Conservation (phyloP, 2,329 filamentous ascomycete species). For the Aspergillus sp. region DNA sequence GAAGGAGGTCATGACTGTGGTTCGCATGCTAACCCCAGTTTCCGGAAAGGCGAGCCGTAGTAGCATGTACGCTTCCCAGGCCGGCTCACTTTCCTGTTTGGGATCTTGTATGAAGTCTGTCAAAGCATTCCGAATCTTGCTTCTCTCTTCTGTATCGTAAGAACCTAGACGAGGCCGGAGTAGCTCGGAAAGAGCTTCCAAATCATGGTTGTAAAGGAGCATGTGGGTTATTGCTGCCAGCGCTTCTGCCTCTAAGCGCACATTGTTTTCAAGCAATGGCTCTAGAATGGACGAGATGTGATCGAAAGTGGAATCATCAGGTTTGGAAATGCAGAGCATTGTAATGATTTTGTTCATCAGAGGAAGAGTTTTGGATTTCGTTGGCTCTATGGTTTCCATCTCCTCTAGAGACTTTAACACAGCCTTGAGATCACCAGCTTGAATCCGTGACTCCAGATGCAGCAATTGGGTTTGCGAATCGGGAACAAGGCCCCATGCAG, state of each 20-base stretch:
- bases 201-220: conserved; percentile 73
- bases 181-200: conserved; percentile 76
- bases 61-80: conserved; percentile 63
- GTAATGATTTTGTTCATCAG: conserved; percentile 71
- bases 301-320: conserved; percentile 62
- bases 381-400: conserved; percentile 51
- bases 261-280: conserved; percentile 68
- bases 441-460: conserved; percentile 74
- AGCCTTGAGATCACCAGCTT: conserved; percentile 68
- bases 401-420: conserved; percentile 55
- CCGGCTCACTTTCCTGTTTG: conserved; percentile 59
- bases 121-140: conserved; percentile 64
- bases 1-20: conserved; percentile 76
- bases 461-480: conserved; percentile 71
- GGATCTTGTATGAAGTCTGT: conserved; percentile 66
- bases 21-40: conserved; percentile 64
- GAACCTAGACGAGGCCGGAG: conserved; percentile 63
- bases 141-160: conserved; percentile 58
- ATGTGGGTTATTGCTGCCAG: conserved; percentile 70
- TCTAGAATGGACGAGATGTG: conserved; percentile 71
- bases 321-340: conserved; percentile 59
- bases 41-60: conserved; percentile 59
- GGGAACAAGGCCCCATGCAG: conserved; percentile 64
- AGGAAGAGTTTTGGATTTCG: conserved; percentile 59
- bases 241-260: conserved; percentile 70